Percentiles rank a stretch among this genome's conserved stretches.
These are phyloP conservation scores for Linum trigynum DNA, from an alignment of 345 rosid genomes.

Conservation along the genomic window DNA sequence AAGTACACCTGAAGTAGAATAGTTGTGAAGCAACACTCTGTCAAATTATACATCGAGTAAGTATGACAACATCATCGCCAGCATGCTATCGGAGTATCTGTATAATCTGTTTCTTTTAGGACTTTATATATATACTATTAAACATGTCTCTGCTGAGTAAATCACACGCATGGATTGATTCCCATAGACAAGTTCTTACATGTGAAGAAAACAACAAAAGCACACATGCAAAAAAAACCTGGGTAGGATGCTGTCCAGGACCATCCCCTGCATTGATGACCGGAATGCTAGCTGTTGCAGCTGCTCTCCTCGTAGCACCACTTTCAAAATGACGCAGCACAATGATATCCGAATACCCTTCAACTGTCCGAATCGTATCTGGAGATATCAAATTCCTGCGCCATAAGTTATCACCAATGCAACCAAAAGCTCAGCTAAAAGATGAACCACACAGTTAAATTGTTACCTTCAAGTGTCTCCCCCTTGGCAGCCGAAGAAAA, in stretches of 20 bases:
- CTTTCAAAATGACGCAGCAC: slow-evolving; percentile 97
- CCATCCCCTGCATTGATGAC: slow-evolving; percentile 97
- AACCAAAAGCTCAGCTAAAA: not conserved
- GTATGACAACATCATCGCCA: not conserved
- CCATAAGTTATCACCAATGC: not conserved
- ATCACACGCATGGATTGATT: no score
- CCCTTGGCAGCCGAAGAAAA: slow-evolving; percentile 97
- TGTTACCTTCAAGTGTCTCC: slow-evolving; percentile 89
- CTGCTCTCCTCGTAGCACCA: slow-evolving; percentile 91
- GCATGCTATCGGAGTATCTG: not conserved
- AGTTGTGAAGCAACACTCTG: not conserved
- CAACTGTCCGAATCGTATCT: slow-evolving; percentile 88
- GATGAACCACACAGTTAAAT: not conserved
- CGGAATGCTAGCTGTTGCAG: slow-evolving; percentile 73
- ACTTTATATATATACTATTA: not conserved
- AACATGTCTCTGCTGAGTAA: no score
- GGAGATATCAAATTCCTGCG: slow-evolving; percentile 23
- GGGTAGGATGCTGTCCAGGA: slow-evolving; percentile 97
- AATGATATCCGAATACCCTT: slow-evolving; percentile 84
- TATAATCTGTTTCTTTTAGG: no score
- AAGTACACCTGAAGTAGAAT: not conserved
- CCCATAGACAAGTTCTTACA: no score
- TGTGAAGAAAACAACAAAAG: not conserved
- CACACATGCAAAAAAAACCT: slow-evolving; percentile 24
- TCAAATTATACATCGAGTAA: not conserved